phyloP scores from a whole-genome alignment of 169 alveolate species.

The Theileria parva region DNA sequence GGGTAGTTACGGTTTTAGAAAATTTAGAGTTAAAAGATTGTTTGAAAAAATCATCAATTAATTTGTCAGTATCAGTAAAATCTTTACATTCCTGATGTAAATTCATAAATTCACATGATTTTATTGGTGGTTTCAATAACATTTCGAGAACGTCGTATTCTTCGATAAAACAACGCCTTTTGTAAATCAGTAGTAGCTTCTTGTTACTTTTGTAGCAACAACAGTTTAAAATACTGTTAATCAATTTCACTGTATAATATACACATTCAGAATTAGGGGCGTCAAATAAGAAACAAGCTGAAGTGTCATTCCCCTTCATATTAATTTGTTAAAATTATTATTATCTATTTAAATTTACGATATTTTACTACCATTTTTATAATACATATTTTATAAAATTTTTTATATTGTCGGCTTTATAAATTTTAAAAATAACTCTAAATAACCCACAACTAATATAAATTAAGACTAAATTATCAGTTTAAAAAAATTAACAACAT shows the following conservation, averaged over 20 bases:
- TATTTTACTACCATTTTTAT: neutral
- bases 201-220: conserved; percentile 12
- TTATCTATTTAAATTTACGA: too few species aligned
- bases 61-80: neutral
- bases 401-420: neutral
- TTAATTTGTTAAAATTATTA: neutral
- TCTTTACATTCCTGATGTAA: neutral
- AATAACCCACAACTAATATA: too few species aligned
- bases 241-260: conserved; percentile 22
- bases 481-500: conserved; percentile 45
- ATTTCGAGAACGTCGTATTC: neutral
- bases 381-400: too few species aligned
- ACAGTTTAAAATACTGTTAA: conserved; percentile 32
- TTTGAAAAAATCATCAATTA: neutral
- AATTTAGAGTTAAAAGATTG: too few species aligned
- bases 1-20: neutral
- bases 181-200: conserved; percentile 33
- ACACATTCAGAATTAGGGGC: conserved; percentile 24
- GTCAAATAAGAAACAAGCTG: conserved; percentile 3
- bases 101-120: neutral
- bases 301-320: neutral
- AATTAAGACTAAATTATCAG: neutral
- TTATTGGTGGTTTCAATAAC: neutral
- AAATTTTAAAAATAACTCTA: too few species aligned
- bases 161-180: conserved; percentile 12